Evolutionary conservation across 2,329 filamentous ascomycete genomes (phyloP).

Genomic region (Whalleya microplaca): DNA sequence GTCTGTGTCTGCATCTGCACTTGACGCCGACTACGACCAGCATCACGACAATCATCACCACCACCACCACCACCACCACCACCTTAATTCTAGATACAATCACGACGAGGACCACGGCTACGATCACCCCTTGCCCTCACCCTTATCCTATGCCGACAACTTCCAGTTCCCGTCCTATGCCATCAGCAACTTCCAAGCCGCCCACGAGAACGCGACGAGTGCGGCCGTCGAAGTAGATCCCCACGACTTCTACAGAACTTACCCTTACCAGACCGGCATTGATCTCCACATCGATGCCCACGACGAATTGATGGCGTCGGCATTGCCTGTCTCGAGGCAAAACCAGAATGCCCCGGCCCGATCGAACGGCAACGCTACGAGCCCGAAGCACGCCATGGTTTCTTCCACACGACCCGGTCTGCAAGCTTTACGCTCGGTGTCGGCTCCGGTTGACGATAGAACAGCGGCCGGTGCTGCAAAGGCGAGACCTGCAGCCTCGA

Average conservation of each 20-base stretch:
- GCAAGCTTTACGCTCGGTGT: constrained; percentile 56
- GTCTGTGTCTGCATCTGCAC: too few species aligned
- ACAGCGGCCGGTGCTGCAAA: constrained; percentile 35
- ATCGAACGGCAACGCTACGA: constrained; percentile 55
- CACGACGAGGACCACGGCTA: constrained; percentile 27
- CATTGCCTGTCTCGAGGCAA: constrained; percentile 45
- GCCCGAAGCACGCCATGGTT: constrained; percentile 51
- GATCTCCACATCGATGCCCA: constrained; percentile 34
- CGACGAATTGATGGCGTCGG: constrained; percentile 46
- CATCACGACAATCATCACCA: constrained; percentile 31
- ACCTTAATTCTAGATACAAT: constrained; percentile 30
- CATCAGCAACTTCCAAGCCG: constrained; percentile 42
- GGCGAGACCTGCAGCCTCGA: constrained; percentile 35
- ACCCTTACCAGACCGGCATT: constrained; percentile 39
- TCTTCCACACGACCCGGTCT: constrained; percentile 45
- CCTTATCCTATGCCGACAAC: constrained; percentile 5
- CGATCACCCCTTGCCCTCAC: constrained; percentile 24
- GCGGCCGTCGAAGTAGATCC: constrained; percentile 50
- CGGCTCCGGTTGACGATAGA: constrained; percentile 57
- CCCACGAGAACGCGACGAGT: constrained; percentile 43
- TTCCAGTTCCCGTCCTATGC: constrained; percentile 41
- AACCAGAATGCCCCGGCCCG: constrained; percentile 48
- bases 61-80: constrained; percentile 31
- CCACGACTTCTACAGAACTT: constrained; percentile 60
- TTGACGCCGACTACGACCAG: neutral